Conservation (phyloP, 1,284 basidiomycete genomes). For the Tausonia pullulans region DNA sequence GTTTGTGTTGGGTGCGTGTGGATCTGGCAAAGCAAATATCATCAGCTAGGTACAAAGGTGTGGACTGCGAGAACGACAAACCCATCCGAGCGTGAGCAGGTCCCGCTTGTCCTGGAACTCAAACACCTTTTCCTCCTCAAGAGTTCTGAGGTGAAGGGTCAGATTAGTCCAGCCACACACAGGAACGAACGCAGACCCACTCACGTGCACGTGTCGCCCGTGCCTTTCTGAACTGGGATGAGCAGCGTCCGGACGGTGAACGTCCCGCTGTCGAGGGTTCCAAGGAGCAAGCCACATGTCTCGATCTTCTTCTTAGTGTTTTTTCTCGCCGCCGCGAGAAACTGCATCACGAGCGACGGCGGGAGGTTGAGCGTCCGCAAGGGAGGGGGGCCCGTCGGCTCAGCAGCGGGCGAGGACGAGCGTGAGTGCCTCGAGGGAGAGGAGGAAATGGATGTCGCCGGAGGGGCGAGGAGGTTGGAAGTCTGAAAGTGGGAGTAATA, state of each 20-base stretch:
- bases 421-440: not conserved
- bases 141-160: not conserved
- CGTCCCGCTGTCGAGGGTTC: slow-evolving; percentile 29
- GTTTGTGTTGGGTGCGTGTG: slow-evolving; percentile 85
- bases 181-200: slow-evolving; percentile 22
- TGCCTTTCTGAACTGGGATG: slow-evolving; percentile 71
- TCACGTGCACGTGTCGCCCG: slow-evolving; percentile 78
- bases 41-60: too few relatives aligned
- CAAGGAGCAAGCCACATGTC: slow-evolving; percentile 55
- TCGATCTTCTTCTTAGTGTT: slow-evolving; percentile 52
- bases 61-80: slow-evolving; percentile 35
- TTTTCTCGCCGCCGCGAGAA: slow-evolving; percentile 53
- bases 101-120: slow-evolving; percentile 64
- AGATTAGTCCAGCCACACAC: not conserved
- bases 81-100: slow-evolving; percentile 79
- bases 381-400: not conserved
- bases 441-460: not conserved
- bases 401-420: too few relatives aligned
- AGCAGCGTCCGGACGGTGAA: slow-evolving; percentile 56
- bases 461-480: not conserved
- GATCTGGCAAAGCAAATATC: slow-evolving; percentile 43
- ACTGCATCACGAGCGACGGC: slow-evolving; percentile 28
- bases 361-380: slow-evolving; percentile 11
- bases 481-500: not conserved
- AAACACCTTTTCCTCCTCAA: slow-evolving; percentile 69